Percentiles rank a stretch among this genome's conserved stretches.
Conservation (phyloP, 1,139 yeast species). For the Candida sojae region DNA sequence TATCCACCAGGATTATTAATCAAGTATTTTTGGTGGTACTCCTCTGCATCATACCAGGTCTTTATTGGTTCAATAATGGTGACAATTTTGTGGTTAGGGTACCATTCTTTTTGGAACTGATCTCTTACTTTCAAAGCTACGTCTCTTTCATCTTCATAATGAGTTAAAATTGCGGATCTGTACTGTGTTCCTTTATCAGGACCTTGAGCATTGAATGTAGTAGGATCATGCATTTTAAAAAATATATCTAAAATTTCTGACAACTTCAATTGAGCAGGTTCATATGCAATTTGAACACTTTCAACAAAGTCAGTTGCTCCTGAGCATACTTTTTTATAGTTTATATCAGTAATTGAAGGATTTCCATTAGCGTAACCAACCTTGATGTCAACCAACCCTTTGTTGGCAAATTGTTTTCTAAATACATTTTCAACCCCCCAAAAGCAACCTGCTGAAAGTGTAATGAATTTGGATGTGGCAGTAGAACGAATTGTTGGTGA, state of each 20-base stretch:
- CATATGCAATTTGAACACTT: constrained; percentile 77
- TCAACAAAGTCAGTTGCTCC: constrained; percentile 78
- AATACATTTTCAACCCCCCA: constrained; percentile 94
- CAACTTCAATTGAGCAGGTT: constrained; percentile 62
- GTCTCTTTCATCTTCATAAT: constrained; percentile 43
- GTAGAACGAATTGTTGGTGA: constrained; percentile 42
- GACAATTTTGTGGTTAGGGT: constrained; percentile 45
- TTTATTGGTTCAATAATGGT: constrained; percentile 71
- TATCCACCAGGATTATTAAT: constrained; percentile 80
- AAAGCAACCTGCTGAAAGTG: constrained; percentile 85
- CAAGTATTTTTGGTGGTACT: constrained; percentile 84
- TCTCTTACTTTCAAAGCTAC: constrained; percentile 31
- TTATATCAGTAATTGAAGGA: constrained; percentile 49
- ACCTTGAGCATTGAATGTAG: constrained; percentile 66
- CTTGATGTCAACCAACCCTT: constrained; percentile 70
- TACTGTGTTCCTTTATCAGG: constrained; percentile 85
- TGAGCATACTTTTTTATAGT: constrained; percentile 73
- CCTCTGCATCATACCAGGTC: constrained; percentile 89
- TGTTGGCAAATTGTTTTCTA: constrained; percentile 60
- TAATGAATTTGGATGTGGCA: constrained; percentile 49
- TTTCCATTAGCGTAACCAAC: constrained; percentile 92
- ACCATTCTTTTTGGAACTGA: constrained; percentile 40
- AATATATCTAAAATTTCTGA: constrained; percentile 77
- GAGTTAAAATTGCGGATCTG: constrained; percentile 73
- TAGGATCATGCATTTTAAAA: constrained; percentile 84